Evolutionary conservation across 192 early-diverging fungal genomes (phyloP).

Genomic region (Thoreauomyces humboldtii): DNA sequence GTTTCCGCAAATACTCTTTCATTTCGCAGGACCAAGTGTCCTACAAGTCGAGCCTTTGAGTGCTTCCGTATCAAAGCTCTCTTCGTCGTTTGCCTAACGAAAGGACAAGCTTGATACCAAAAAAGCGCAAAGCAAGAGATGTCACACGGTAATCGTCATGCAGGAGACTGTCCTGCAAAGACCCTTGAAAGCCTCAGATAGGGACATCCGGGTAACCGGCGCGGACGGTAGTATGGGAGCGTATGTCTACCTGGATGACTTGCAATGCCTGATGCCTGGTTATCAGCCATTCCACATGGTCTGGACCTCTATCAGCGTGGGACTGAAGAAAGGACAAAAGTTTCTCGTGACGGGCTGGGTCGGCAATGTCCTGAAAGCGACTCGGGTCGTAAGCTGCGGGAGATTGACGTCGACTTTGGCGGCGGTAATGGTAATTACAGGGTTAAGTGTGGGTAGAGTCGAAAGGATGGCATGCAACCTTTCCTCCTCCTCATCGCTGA

Average conservation of each 20-base stretch:
- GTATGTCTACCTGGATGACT: slow-evolving; percentile 8
- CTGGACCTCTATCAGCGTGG: slow-evolving; percentile 5
- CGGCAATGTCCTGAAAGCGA: slow-evolving; percentile 19
- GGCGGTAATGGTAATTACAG: not conserved
- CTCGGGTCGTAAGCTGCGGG: not conserved
- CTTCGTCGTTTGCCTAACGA: no score
- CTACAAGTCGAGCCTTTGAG: no score
- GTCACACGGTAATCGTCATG: slow-evolving; percentile 21
- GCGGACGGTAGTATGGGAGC: no score
- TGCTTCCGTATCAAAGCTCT: no score
- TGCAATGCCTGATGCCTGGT: not conserved
- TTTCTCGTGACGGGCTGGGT: slow-evolving; percentile 28
- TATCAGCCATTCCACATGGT: not conserved
- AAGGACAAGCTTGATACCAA: slow-evolving; percentile 16
- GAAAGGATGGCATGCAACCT: slow-evolving; percentile 2
- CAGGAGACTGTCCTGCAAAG: not conserved
- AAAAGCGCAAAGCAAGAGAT: slow-evolving; percentile 17
- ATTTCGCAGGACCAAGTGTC: no score
- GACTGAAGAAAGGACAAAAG: slow-evolving; percentile 20
- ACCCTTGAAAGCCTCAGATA: no score
- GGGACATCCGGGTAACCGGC: no score
- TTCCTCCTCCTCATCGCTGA: slow-evolving; percentile 11
- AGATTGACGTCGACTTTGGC: not conserved
- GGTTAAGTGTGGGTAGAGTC: slow-evolving; percentile 9
- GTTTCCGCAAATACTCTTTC: no score